phyloP scores from a whole-genome alignment of 805 yeast genomes.

The Ogataea trehaloabstinens region DNA sequence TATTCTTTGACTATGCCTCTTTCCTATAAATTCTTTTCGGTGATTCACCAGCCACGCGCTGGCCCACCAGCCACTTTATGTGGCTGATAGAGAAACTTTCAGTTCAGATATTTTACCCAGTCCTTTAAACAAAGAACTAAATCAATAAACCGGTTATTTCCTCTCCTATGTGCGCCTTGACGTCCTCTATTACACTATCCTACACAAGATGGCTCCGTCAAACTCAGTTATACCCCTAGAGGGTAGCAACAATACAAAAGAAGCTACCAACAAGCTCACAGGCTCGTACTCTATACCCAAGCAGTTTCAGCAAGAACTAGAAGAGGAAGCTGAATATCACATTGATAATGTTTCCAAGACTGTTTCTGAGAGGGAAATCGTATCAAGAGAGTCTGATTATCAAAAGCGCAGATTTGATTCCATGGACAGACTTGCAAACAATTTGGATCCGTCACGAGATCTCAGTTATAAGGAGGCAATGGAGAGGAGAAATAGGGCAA shows the following conservation, averaged over 20 bases:
- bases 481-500: constrained; percentile 40
- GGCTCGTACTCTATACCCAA: constrained; percentile 23
- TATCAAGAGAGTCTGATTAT: constrained; percentile 45
- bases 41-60: too few species aligned
- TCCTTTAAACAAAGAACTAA: too few species aligned
- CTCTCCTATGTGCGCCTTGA: too few species aligned
- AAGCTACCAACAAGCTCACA: constrained; percentile 11
- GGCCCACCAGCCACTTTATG: too few species aligned
- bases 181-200: too few species aligned
- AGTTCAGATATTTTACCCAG: too few species aligned
- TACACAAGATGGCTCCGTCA: constrained; percentile 6
- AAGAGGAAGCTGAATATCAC: constrained; percentile 22
- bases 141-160: too few species aligned
- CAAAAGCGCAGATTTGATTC: constrained; percentile 36
- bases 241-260: constrained; percentile 3
- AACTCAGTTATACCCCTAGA: constrained; percentile 5
- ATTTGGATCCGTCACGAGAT: constrained; percentile 10
- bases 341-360: constrained; percentile 24
- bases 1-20: too few species aligned
- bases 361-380: constrained; percentile 26
- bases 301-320: constrained; percentile 19
- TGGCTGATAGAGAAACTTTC: too few species aligned
- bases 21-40: too few species aligned
- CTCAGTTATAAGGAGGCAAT: constrained; percentile 41
- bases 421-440: constrained; percentile 11